Evolutionary conservation across 306 rosid species (phyloP).

Genomic region (Dalbergia cochinchinensis): DNA sequence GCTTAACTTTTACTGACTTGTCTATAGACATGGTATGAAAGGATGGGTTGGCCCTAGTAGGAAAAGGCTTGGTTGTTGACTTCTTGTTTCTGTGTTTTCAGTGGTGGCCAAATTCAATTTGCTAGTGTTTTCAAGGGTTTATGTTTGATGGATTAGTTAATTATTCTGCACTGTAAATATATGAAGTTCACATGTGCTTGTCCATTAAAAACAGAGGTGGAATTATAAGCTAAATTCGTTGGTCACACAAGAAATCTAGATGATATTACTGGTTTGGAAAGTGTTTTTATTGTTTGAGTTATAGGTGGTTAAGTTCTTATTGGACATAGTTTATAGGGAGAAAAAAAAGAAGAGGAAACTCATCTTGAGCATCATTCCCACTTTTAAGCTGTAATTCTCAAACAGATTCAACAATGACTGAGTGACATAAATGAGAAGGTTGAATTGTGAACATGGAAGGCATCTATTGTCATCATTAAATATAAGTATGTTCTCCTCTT

Average conservation of each 20-base stretch:
- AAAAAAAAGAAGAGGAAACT: not conserved
- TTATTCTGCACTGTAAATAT: not conserved
- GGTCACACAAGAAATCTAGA: not conserved
- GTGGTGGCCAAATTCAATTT: not conserved
- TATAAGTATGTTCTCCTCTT: not conserved
- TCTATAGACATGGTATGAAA: too few relatives aligned
- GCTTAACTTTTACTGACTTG: too few relatives aligned
- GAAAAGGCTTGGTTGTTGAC: too few relatives aligned
- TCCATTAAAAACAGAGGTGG: not conserved
- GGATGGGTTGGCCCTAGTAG: too few relatives aligned
- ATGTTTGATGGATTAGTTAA: not conserved
- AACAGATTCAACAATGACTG: not conserved
- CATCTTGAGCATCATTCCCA: not conserved
- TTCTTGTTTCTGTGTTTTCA: not conserved
- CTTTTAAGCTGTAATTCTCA: not conserved
- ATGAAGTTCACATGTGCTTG: not conserved
- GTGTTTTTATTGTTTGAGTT: not conserved
- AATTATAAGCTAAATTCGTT: not conserved
- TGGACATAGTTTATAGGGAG: not conserved
- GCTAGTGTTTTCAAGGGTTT: not conserved
- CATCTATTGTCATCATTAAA: not conserved
- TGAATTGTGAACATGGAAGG: not conserved
- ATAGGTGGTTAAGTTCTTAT: not conserved
- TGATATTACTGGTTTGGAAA: not conserved
- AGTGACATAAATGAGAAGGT: not conserved